These are phyloP conservation scores for Diplodia corticola DNA, from an alignment of 2,329 filamentous ascomycete genomes.

Conservation along the genomic window DNA sequence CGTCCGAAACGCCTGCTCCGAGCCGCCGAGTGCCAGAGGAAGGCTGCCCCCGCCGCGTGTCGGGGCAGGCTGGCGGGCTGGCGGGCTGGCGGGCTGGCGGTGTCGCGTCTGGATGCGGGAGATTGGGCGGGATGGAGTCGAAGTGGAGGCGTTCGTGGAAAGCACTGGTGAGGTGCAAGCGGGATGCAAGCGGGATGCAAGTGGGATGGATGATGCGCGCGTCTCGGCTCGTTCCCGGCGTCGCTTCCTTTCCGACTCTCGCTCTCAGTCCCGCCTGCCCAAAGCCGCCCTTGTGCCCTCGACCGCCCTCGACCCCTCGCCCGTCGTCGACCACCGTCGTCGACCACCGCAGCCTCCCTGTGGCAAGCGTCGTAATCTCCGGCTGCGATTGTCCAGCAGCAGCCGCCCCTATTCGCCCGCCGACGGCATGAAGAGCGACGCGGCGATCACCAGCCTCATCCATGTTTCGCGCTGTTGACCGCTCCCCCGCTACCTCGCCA, in stretches of 20 bases:
- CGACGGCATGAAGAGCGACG: neutral
- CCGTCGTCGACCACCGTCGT: too few species aligned
- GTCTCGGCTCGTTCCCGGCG: neutral
- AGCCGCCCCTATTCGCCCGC: slow-evolving; percentile 1
- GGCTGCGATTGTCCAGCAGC: neutral
- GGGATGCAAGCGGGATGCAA: too few species aligned
- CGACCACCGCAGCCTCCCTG: too few species aligned
- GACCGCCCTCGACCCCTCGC: too few species aligned
- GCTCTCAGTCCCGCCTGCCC: too few species aligned
- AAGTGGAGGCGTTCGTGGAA: neutral
- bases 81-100: too few species aligned
- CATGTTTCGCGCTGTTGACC: neutral
- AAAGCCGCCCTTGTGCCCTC: too few species aligned
- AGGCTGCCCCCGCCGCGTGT: neutral
- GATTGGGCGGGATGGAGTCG: too few species aligned
- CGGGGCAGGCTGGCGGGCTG: too few species aligned
- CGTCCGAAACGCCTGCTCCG: neutral
- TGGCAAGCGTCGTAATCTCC: neutral
- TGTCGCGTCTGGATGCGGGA: too few species aligned
- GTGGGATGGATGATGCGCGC: neutral
- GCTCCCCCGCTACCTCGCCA: neutral
- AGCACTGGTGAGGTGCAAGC: too few species aligned
- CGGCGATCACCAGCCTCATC: neutral
- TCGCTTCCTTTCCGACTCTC: too few species aligned
- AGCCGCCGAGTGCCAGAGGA: neutral